Base-by-base conservation (phyloP, 2,329 filamentous ascomycete species). In the Paecilomyces sp. region DNA sequence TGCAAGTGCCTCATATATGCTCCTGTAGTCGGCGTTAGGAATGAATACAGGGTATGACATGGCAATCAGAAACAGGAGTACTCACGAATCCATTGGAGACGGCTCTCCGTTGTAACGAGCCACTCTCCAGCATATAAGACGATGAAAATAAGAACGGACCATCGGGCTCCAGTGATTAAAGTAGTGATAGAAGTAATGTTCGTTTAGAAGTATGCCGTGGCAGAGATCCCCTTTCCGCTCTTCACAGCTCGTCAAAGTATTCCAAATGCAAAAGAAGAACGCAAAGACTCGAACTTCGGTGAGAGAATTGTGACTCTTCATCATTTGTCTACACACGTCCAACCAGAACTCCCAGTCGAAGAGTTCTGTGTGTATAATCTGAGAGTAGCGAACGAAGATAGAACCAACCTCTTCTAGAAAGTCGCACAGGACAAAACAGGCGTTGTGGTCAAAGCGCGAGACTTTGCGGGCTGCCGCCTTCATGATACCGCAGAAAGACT, bases 111-210 rank as follows among this genome's bases (percentile, higher is more conserved):
- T 84, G 68, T 89, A 89, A 63, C 92, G 83, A 64, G 89, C 93
- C 55, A 97, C 80, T 61, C 92, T 85, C 92, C 92, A 97, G 75
- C 91, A 96, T 24, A 96, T 76, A 56, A 97, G 78, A 54, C 92
- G 90, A 84, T 96, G 94, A 71, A 88, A 97, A 73, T 96, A 97
- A 13, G 91, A 89, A 62, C 92, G 85, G 24, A 96, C 91, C 92
- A 96, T 96, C 0, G 92, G 91, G 69, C 91, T 96, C 92, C 92
- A 96, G 69, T 96, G 91, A 69, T 89, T 93, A 76, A 96, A 97
- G 62, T 91, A 87, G 62, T 85, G 85, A 69, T 90, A 86, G 71
- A 96, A 96, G 1, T 88, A 83, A 28, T 87, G 81, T 58, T 89
- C 87, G 6, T 87, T 83, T 12, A 97, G 78, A 47, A 97, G 77